phyloP scores from a whole-genome alignment of 164 flowering plant genomes.

The Echeveria elegans region DNA sequence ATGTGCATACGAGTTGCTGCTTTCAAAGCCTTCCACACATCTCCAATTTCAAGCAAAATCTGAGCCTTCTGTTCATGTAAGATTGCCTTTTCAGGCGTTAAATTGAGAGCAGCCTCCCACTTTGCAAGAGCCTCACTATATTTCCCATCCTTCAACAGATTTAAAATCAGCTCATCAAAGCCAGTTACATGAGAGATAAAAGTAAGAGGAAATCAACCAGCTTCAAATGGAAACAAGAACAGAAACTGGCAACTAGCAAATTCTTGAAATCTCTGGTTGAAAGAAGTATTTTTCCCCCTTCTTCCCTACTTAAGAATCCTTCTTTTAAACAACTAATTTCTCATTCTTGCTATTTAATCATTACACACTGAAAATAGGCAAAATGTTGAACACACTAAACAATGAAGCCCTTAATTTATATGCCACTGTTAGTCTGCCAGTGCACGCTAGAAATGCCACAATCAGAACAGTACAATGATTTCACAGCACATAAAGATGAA shows the following conservation, averaged over 20 bases:
- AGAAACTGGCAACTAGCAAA: not conserved
- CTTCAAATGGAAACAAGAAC: not conserved
- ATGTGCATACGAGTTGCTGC: slow-evolving; percentile 50
- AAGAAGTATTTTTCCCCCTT: no score
- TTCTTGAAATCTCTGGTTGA: no score
- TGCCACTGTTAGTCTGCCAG: not conserved
- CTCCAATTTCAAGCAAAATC: slow-evolving; percentile 79
- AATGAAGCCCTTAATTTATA: no score
- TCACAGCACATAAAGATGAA: not conserved
- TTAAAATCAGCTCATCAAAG: slow-evolving; percentile 3
- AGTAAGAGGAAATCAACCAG: not conserved
- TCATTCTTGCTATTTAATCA: no score
- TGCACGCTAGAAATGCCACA: not conserved
- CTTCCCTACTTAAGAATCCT: not conserved
- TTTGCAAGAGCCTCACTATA: slow-evolving; percentile 75
- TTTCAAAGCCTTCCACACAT: slow-evolving; percentile 77
- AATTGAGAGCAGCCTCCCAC: slow-evolving; percentile 83
- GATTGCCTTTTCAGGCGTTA: slow-evolving; percentile 61
- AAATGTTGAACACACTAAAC: no score
- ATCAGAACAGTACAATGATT: not conserved
- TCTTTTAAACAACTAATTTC: not conserved
- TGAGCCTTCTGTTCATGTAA: slow-evolving; percentile 94
- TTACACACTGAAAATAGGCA: no score
- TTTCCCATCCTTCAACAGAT: slow-evolving; percentile 52
- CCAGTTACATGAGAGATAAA: not conserved